Percentiles rank a stretch among this genome's conserved stretches.
These are phyloP conservation scores for Barnettozyma salicaria DNA, from an alignment of 805 yeast genomes.

Conservation along the genomic window DNA sequence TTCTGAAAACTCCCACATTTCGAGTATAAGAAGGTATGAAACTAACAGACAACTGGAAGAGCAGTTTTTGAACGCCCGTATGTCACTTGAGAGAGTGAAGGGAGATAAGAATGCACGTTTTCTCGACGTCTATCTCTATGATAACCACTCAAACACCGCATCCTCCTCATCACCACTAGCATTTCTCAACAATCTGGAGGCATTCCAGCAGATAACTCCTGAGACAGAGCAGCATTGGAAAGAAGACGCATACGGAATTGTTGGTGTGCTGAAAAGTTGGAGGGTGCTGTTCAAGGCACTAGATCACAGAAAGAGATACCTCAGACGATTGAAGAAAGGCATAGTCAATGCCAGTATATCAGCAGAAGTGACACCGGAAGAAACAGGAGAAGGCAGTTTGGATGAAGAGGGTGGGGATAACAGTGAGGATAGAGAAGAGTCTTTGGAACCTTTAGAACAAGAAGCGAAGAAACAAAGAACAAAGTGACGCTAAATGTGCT, in stretches of 20 bases:
- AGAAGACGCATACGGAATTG: conserved; percentile 13
- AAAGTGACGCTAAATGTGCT: neutral
- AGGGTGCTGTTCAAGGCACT: conserved; percentile 24
- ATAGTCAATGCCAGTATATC: neutral
- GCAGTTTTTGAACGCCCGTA: neutral
- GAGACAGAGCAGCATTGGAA: conserved; percentile 18
- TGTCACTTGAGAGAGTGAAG: neutral
- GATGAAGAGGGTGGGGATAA: conserved; percentile 4
- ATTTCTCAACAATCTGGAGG: neutral
- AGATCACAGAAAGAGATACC: conserved; percentile 23
- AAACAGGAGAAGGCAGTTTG: neutral
- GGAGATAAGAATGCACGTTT: conserved; percentile 1
- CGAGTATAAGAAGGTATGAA: no score
- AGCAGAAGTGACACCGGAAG: conserved; percentile 1
- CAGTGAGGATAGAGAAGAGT: conserved; percentile 3
- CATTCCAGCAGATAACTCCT: conserved; percentile 11
- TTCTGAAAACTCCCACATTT: no score
- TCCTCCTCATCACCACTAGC: neutral
- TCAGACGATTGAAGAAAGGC: conserved; percentile 13
- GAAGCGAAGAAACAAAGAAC: conserved; percentile 1
- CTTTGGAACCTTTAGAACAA: neutral
- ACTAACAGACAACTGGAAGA: neutral
- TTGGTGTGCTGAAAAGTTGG: conserved; percentile 18
- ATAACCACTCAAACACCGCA: neutral
- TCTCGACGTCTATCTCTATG: neutral